Conservation (phyloP, 805 yeast genomes). For the Saccharomycopsis selenospora region DNA sequence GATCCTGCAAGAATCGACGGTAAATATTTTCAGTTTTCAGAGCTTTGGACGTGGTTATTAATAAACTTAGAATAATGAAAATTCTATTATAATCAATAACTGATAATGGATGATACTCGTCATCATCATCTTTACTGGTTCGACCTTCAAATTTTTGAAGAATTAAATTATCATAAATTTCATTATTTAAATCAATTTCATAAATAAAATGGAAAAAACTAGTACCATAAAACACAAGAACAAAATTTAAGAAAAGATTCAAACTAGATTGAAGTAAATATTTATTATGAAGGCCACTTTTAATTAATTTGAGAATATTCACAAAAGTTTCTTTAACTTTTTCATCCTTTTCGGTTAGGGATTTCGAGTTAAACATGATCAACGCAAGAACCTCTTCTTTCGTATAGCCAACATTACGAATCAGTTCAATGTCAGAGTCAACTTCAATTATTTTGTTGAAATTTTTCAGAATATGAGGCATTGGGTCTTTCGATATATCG, state of each 20-base stretch:
- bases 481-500: slow-evolving; percentile 5
- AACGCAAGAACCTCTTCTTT: neutral
- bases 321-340: neutral
- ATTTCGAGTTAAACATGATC: neutral
- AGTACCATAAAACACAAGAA: slow-evolving; percentile 10
- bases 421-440: neutral
- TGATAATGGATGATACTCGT: neutral
- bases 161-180: slow-evolving; percentile 9
- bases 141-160: neutral
- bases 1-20: neutral
- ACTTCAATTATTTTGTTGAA: neutral
- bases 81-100: slow-evolving; percentile 16
- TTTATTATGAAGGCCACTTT: slow-evolving; percentile 4
- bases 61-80: slow-evolving; percentile 10
- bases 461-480: slow-evolving; percentile 1
- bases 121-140: neutral
- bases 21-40: slow-evolving; percentile 6
- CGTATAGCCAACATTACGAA: neutral
- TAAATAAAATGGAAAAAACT: slow-evolving; percentile 6
- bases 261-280: slow-evolving; percentile 7
- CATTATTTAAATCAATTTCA: slow-evolving; percentile 5
- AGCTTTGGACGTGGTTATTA: slow-evolving; percentile 9
- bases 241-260: slow-evolving; percentile 9
- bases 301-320: slow-evolving; percentile 5
- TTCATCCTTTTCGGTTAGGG: neutral